phyloP scores from a whole-genome alignment of 2,329 filamentous ascomycete species.

The Emergomyces orientalis region DNA sequence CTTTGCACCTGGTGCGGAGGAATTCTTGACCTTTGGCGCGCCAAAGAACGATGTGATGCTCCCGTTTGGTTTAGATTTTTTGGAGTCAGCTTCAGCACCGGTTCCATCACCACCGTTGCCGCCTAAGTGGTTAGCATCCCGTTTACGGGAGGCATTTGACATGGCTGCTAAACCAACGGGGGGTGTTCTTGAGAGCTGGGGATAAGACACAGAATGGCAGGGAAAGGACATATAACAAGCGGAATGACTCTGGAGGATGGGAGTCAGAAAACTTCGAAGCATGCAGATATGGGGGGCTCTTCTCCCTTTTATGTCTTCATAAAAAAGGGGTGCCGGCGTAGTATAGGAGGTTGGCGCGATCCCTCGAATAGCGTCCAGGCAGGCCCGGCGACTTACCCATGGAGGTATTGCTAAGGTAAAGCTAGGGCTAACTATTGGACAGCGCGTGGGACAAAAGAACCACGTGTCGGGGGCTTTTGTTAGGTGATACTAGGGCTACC shows the following conservation, averaged over 20 bases:
- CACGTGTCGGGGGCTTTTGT: not conserved
- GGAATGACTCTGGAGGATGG: not conserved
- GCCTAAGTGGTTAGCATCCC: not conserved
- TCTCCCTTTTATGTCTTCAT: not conserved
- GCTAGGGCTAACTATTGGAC: not conserved
- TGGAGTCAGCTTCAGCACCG: constrained; percentile 38
- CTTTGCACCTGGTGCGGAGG: constrained; percentile 16
- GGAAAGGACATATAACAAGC: not conserved
- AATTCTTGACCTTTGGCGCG: constrained; percentile 47
- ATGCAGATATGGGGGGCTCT: not conserved
- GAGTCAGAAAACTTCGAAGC: not conserved
- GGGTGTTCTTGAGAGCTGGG: not conserved
- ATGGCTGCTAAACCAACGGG: not conserved
- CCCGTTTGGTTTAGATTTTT: constrained; percentile 64
- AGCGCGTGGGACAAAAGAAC: not conserved
- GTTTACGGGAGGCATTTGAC: not conserved
- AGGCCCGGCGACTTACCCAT: not conserved
- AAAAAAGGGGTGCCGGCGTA: not conserved
- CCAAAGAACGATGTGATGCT: constrained; percentile 88
- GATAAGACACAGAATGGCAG: not conserved
- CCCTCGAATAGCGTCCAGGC: not conserved
- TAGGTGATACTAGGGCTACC: too few relatives aligned
- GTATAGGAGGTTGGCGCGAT: not conserved
- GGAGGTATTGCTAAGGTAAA: too few relatives aligned
- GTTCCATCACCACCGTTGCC: not conserved